A percentile compares a stretch with the other conserved stretches of the same genome.
phyloP scores from a whole-genome alignment of 192 early-diverging fungal genomes.

The Coemansia umbellata region DNA sequence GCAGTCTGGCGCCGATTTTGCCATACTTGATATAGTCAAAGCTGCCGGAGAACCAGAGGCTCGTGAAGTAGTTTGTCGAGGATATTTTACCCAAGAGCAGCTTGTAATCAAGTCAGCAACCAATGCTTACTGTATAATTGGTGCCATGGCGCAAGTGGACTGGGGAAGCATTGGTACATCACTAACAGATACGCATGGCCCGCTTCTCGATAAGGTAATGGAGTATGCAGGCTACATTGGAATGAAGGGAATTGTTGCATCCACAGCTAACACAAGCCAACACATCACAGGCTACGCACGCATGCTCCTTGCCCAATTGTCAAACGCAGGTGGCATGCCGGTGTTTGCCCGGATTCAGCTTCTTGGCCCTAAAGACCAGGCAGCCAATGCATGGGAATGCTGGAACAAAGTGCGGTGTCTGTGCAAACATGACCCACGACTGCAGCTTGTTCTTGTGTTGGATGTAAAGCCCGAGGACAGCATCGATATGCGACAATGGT shows the following conservation, averaged over 20 bases:
- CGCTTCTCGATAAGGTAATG: constrained; percentile 7
- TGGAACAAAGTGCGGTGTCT: constrained; percentile 81
- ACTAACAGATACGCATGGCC: not conserved
- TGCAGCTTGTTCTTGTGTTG: constrained; percentile 55
- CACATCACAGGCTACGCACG: constrained; percentile 10
- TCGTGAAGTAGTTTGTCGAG: constrained; percentile 2
- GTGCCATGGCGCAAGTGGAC: constrained; percentile 1
- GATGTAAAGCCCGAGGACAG: constrained; percentile 49
- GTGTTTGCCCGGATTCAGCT: constrained; percentile 56
- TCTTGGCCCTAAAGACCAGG: constrained; percentile 4
- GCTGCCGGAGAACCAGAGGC: not conserved
- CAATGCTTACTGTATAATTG: constrained; percentile 34
- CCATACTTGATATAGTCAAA: constrained; percentile 12
- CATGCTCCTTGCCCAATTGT: constrained; percentile 10
- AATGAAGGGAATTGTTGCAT: constrained; percentile 18
- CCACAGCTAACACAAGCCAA: not conserved
- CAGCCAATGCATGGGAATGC: constrained; percentile 58
- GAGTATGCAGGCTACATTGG: constrained; percentile 30
- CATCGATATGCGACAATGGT: constrained; percentile 55
- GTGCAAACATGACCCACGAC: constrained; percentile 63
- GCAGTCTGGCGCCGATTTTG: constrained; percentile 29
- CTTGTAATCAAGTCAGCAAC: constrained; percentile 22
- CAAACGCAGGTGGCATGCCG: not conserved
- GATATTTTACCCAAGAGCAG: constrained; percentile 19
- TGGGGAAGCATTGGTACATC: not conserved